Evolutionary conservation across 345 rosid species (phyloP), one percentile per base, ranked within the genome.

Genomic region (Ricinus communis): DNA sequence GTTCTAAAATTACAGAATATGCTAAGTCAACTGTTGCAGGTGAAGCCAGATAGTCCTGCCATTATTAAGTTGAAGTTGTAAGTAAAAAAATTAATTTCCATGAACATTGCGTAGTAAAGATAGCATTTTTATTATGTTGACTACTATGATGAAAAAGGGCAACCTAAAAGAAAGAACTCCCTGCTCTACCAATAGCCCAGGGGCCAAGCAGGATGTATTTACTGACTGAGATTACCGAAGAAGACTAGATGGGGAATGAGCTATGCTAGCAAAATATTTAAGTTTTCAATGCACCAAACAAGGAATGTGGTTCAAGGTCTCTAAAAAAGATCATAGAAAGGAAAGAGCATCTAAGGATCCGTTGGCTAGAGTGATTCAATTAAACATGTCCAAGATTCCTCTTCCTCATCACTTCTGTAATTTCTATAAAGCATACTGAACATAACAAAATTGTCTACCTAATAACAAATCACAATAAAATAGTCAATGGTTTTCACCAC

Each of bases 21-120:
- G 99, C 89, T 78, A 88, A 77, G 84, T 95, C 98, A 71, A 83
- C 91, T 41, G 99, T 95, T 54, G 85, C 71, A 62, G 94, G 78
- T 60, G 84, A 71, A 59, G 98, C 96, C 62, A 95, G 77, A 86
- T 95, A 95, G 69, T 95, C 98, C 99, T 95, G 87, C 76, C 82
- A 81, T 75, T 71, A 51, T 64, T 46, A 30, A 50, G 68, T 40
- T 25, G 21, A 63, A 45, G 33, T 14, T 52, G 54, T 68, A 68
- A 81, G 61, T 65, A 58, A 55, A 46, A 57, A 72, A 76, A 61
- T 16, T 31, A 4, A 53, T 65, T 58, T 31, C 50, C 68, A 51
- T 41, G 21, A 11, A 14, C 14, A 58, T 13, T 46, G 25, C 5
- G 11, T 49, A 47, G 40, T 41, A 36, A 45, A 33, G 6, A 57